A percentile compares a stretch with the other conserved stretches of the same genome.
These are phyloP conservation scores for Colletotrichum graminicola DNA, from an alignment of 2,329 filamentous ascomycete genomes.

Conservation along the genomic window DNA sequence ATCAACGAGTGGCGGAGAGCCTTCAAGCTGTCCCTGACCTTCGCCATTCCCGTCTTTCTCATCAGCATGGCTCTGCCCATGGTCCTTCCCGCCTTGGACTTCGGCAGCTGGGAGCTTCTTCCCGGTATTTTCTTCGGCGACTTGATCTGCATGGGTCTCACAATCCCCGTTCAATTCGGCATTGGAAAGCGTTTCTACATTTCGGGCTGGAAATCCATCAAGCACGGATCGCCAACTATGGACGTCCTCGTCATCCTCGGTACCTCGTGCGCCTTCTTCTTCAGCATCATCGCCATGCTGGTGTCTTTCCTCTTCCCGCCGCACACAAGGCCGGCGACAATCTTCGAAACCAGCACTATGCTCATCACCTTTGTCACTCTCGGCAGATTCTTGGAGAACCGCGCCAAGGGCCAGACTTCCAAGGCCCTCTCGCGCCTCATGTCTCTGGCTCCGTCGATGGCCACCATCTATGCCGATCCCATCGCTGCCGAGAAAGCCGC, in stretches of 20 bases:
- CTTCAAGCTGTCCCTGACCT: slow-evolving; percentile 81
- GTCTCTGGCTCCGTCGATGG: slow-evolving; percentile 96
- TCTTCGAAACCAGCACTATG: slow-evolving; percentile 99
- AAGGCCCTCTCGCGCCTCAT: slow-evolving; percentile 93
- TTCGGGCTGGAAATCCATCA: slow-evolving; percentile 92
- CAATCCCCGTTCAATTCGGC: slow-evolving; percentile 95
- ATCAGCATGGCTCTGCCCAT: slow-evolving; percentile 96
- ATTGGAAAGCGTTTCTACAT: slow-evolving; percentile 94
- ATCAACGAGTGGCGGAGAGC: slow-evolving; percentile 92
- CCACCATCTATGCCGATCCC: slow-evolving; percentile 94
- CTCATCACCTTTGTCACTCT: slow-evolving; percentile 95
- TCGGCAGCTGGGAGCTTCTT: slow-evolving; percentile 75
- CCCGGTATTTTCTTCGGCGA: slow-evolving; percentile 91
- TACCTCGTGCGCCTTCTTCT: slow-evolving; percentile 96
- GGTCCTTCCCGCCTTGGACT: slow-evolving; percentile 80
- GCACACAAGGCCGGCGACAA: slow-evolving; percentile 84
- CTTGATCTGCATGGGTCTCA: slow-evolving; percentile 83
- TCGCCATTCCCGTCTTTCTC: slow-evolving; percentile 90
- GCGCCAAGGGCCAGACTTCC: slow-evolving; percentile 95
- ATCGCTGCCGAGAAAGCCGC: slow-evolving; percentile 93
- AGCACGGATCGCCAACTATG: slow-evolving; percentile 95
- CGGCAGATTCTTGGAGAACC: slow-evolving; percentile 91
- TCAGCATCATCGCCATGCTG: slow-evolving; percentile 88
- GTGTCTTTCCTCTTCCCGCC: slow-evolving; percentile 82
- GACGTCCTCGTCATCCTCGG: slow-evolving; percentile 95